Evolutionary conservation across 1,139 yeast genomes (phyloP), one percentile per base, ranked within the genome.

Genomic region (Yamadazyma spencermartinsiae): DNA sequence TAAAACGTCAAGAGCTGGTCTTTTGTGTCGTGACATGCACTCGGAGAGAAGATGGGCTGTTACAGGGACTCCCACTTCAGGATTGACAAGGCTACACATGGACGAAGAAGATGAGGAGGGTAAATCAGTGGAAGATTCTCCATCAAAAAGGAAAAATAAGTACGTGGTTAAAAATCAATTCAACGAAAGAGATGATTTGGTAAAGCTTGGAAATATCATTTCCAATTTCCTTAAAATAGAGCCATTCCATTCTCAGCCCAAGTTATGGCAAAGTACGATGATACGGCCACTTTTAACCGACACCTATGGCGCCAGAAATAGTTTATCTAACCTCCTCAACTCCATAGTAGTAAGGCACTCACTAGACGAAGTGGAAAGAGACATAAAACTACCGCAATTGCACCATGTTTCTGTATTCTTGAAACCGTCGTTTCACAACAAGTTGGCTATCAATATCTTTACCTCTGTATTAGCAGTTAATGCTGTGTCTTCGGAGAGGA

Each of bases 51-150:
- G 76, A 43, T 83, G 89, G 90, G 81, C 82, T 0, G 86, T 83
- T 1, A 78, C 86, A 0, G 89, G 90, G 23, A 83, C 89, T 0
- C 89, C 89, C 2, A 82, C 88, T 0, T 72, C 85, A 0, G 89
- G 89, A 0, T 60, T 82, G 41, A 81, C 87, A 0, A 72, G 72
- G 33, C 55, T 82, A 3, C 76, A 79, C 43, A 69, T 81, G 69
- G 76, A 74, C 46, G 79, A 74, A 44, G 79, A 74, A 43, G 55
- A 54, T 27, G 62, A 63, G 29, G 60, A 59, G 11, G 52, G 50
- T 6, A 47, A 43, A 14, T 31, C 36, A 2, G 7, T 36, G 1
- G 15, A 25, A 4, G 24, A 30, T 18, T 48, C 46, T 13, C 51
- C 57, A 3, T 43, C 46, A n/a, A 52, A 49, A 38, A 58, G 52